These are phyloP conservation scores for Grigorovia yakushimaensis DNA, from an alignment of 805 yeast genomes.

Conservation along the genomic window DNA sequence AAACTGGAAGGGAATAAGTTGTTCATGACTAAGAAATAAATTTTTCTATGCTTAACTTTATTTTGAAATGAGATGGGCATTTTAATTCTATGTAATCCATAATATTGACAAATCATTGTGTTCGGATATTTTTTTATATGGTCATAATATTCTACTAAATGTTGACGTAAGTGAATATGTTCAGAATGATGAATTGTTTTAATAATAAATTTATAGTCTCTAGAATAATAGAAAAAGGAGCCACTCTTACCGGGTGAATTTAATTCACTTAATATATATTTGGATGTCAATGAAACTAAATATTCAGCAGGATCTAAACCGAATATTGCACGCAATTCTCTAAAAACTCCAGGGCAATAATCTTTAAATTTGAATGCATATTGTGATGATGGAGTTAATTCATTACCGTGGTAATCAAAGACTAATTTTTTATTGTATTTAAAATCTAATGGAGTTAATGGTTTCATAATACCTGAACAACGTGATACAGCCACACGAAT, in stretches of 20 bases:
- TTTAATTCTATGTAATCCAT: slow-evolving; percentile 88
- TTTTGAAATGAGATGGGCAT: slow-evolving; percentile 52
- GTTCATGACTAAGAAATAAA: slow-evolving; percentile 93
- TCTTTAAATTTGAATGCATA: slow-evolving; percentile 96
- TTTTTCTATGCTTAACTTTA: slow-evolving; percentile 46
- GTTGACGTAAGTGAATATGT: slow-evolving; percentile 69
- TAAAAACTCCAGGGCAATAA: slow-evolving; percentile 87
- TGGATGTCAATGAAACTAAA: slow-evolving; percentile 82
- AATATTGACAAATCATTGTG: slow-evolving; percentile 88
- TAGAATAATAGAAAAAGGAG: slow-evolving; percentile 86
- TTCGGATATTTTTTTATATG: slow-evolving; percentile 81
- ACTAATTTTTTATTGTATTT: slow-evolving; percentile 64
- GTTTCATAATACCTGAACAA: slow-evolving; percentile 76
- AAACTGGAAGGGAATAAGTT: slow-evolving; percentile 90
- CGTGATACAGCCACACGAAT: slow-evolving; percentile 91
- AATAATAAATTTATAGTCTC: slow-evolving; percentile 89
- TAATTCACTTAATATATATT: slow-evolving; percentile 80
- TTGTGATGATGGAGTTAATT: slow-evolving; percentile 84
- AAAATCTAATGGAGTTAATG: slow-evolving; percentile 61
- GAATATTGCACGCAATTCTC: slow-evolving; percentile 70
- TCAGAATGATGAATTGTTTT: slow-evolving; percentile 93
- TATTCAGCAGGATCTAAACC: slow-evolving; percentile 95
- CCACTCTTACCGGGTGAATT: slow-evolving; percentile 98
- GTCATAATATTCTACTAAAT: slow-evolving; percentile 63
- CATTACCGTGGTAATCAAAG: slow-evolving; percentile 80